Base-by-base conservation (phyloP, 2,329 filamentous ascomycete species). In the Chaetothyriales sp. region DNA sequence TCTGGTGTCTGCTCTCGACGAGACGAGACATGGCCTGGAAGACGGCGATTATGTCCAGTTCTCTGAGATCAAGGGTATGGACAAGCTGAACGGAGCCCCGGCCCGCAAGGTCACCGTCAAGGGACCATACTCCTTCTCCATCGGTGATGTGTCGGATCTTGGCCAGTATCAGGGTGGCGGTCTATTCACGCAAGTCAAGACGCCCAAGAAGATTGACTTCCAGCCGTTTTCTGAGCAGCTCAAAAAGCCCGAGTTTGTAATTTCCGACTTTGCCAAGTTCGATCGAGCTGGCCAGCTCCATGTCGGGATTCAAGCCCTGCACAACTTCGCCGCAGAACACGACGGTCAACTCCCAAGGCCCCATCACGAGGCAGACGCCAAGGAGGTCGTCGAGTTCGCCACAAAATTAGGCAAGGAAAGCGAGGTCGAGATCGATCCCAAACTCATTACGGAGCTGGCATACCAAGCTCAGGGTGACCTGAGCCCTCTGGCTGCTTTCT, bases 41-140 rank as follows among this genome's bases (percentile, higher is more conserved):
- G 92, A 98, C 73, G 92, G 90, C 19, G 92, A 98, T 66, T 95
- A 83, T 65, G 88, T 98, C 51, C 95, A 87, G 7, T 98, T 98
- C 66, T 83, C 86, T 2, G 92, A 98, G 66, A 66, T 98, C 19
- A 81, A 92, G 71, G 92, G 92, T 19, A 86, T 98, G 85, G 89
- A 95, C 55, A 80, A 69, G 5, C 69, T 98, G 55, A 98, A 98
- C 66, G 78, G 78, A 60, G 77, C 79, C 44, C 85, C 86, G 55
- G 90, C 92, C 47, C 81, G 86, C 59, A 95, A 95, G 72, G 79
- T 98, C 55, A 86, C 84, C 3, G 88, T 95, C 47, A 95, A 94
- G 71, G 92, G 86, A 0, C 92, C 92, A 2, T 98, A 96, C 67
- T 95, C 89, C 7, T 98, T 98, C 70, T 92, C 87, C 12, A 95